Base-by-base conservation (phyloP, 2,329 filamentous ascomycete genomes). In the Chrysoporthe deuterocubensis region DNA sequence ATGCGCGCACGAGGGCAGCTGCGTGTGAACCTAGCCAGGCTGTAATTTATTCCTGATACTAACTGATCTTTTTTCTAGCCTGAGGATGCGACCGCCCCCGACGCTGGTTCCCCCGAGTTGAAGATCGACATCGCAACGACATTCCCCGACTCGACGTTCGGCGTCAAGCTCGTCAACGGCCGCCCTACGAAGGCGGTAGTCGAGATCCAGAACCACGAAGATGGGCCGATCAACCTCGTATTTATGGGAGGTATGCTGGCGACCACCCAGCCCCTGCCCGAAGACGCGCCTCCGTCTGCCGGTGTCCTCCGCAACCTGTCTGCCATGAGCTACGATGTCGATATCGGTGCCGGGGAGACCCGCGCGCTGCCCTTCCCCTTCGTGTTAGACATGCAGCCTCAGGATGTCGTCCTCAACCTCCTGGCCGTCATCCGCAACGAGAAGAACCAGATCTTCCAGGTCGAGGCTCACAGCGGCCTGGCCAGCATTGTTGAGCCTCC, bases 151-250 rank as follows among this genome's bases (percentile, higher is more conserved):
- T 78, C 90, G 83, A 93, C 96, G 83, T 90, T 97, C 80, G 96
- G 95, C 75, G 89, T 98, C 74, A 97, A 97, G 87, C 89, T 98
- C 73, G 88, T 98, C 84, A 99, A 99, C 78, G 93, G 94, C 76
- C 90, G 91, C 72, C 89, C 93, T 54, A 97, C 94, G 71, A 89
- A 92, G 79, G 91, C 94, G 46, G 81, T 96, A 65, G 83, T 99
- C 74, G 89, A 93, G 75, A 85, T 99, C 78, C 87, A 85, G 78
- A 99, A 99, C 84, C 85, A 92, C 70, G 96, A 99, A 81, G 84
- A 87, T 14, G 84, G 85, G 64, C 87, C 94, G 34, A 87, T 99
- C 76, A 87, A 86, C 70, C 84, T 99, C 69, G 85, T 89, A 77
- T 87, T 96, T 74, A 81, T 97, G 58, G 90, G 90, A 57, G 96